Evolutionary conservation across 139 green algal species (phyloP).

Genomic region (Picochlorum costavermella): DNA sequence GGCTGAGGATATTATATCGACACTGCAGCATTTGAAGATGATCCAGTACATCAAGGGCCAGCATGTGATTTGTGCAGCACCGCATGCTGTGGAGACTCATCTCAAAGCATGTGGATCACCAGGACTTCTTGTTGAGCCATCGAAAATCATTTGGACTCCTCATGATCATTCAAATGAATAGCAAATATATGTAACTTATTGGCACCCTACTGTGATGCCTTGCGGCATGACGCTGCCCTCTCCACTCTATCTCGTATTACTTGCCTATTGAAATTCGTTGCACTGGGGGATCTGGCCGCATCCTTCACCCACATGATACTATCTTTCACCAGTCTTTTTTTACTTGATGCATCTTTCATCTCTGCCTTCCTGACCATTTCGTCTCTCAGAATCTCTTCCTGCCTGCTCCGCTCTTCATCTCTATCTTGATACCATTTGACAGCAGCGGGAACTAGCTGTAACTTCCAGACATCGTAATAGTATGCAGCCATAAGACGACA

Average conservation of each 20-base stretch:
- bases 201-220: no score
- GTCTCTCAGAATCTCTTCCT: constrained; percentile 8
- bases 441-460: constrained; percentile 3
- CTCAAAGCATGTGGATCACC: constrained; percentile 62
- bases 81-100: constrained; percentile 50
- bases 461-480: constrained; percentile 33
- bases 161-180: constrained; percentile 19
- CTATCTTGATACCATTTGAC: constrained; percentile 10
- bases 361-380: constrained; percentile 6
- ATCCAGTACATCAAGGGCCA: constrained; percentile 90
- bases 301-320: constrained; percentile 11
- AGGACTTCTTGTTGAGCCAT: constrained; percentile 60
- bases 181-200: no score
- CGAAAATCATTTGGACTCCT: constrained; percentile 71
- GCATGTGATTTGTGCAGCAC: constrained; percentile 63
- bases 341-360: background rate
- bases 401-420: background rate
- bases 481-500: constrained; percentile 2
- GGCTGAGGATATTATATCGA: constrained; percentile 93
- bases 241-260: constrained; percentile 1
- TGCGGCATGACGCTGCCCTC: background rate
- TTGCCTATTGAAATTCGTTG: constrained; percentile 7
- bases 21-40: constrained; percentile 76
- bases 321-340: constrained; percentile 17
- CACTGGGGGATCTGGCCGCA: constrained; percentile 5